phyloP scores from a whole-genome alignment of 345 rosid species.

The Garcia nutans region DNA sequence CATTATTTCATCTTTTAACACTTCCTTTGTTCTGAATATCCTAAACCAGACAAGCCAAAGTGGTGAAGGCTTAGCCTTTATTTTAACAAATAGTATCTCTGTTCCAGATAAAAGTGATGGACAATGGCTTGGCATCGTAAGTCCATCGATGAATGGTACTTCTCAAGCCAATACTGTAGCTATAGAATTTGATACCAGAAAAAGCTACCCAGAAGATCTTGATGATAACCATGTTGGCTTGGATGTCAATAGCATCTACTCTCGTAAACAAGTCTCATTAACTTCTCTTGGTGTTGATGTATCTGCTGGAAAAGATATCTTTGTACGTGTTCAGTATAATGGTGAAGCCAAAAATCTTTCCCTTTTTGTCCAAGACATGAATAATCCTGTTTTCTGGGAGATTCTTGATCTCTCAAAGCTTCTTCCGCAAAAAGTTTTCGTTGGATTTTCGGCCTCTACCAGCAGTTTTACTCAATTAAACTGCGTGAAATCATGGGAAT shows the following conservation, averaged over 20 bases:
- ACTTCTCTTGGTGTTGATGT: constrained; percentile 30
- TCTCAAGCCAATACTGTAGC: constrained; percentile 42
- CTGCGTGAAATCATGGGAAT: constrained; percentile 64
- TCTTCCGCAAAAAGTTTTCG: constrained; percentile 50
- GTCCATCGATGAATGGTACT: constrained; percentile 29
- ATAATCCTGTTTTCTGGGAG: constrained; percentile 34
- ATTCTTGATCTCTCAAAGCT: constrained; percentile 44
- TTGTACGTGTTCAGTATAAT: constrained; percentile 41
- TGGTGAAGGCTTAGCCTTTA: constrained; percentile 79
- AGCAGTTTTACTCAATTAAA: constrained; percentile 27
- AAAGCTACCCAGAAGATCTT: constrained; percentile 47
- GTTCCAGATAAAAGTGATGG: constrained; percentile 49
- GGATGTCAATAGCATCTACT: constrained; percentile 48
- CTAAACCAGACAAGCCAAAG: constrained; percentile 34
- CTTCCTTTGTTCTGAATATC: constrained; percentile 60
- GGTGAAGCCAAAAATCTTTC: constrained; percentile 46
- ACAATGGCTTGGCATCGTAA: constrained; percentile 68
- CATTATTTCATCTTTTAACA: constrained; percentile 39
- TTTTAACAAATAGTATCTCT: constrained; percentile 26
- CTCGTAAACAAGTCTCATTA: constrained; percentile 43
- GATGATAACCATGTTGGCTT: constrained; percentile 69
- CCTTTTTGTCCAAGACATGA: constrained; percentile 37
- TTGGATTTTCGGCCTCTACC: constrained; percentile 64
- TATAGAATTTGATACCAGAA: constrained; percentile 66
- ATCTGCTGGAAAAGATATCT: constrained; percentile 7